phyloP scores from a whole-genome alignment of 75 land plant species.

The Sequoiadendron giganteum region DNA sequence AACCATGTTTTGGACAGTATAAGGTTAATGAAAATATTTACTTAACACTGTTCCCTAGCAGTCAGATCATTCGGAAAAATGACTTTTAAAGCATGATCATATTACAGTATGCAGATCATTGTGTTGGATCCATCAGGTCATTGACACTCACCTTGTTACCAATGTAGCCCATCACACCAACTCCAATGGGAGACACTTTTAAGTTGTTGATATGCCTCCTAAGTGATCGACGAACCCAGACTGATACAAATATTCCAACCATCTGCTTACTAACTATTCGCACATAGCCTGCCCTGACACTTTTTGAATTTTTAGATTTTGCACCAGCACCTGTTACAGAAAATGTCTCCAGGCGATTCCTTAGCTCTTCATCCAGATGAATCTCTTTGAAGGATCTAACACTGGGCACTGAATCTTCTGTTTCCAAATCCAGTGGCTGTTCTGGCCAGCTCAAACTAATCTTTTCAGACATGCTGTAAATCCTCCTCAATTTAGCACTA shows the following conservation, averaged over 20 bases:
- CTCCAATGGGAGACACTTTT: slow-evolving; percentile 88
- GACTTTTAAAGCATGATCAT: slow-evolving; percentile 5
- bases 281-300: slow-evolving; percentile 43
- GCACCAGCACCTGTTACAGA: slow-evolving; percentile 27
- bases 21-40: neutral
- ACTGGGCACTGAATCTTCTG: slow-evolving; percentile 26
- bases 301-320: slow-evolving; percentile 25
- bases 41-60: neutral
- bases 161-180: slow-evolving; percentile 92
- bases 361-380: slow-evolving; percentile 7
- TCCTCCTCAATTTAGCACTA: slow-evolving; percentile 30
- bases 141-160: slow-evolving; percentile 86
- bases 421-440: slow-evolving; percentile 48
- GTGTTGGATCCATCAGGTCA: neutral
- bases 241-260: slow-evolving; percentile 85
- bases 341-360: slow-evolving; percentile 14
- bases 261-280: slow-evolving; percentile 94
- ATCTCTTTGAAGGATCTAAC: slow-evolving; percentile 43
- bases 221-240: slow-evolving; percentile 83
- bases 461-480: slow-evolving; percentile 48
- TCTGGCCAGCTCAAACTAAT: slow-evolving; percentile 72
- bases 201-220: slow-evolving; percentile 75
- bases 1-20: neutral
- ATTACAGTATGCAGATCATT: neutral
- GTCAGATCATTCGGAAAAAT: neutral